Conservation (phyloP, 306 rosid species). For the Pterocarpus macrocarpus region DNA sequence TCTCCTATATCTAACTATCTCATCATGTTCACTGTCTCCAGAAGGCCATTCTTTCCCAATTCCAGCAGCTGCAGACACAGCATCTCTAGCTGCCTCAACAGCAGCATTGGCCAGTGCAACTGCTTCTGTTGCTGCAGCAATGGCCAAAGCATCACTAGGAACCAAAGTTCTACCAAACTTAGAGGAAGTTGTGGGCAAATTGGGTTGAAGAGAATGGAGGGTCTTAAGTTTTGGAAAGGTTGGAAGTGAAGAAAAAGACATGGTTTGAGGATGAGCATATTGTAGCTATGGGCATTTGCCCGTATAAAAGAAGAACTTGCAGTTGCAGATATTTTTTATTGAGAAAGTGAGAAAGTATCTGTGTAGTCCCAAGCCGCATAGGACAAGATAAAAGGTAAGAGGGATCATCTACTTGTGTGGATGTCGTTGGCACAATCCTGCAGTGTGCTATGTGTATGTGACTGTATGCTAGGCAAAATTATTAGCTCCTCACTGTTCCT, state of each 20-base stretch:
- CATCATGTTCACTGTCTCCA: slow-evolving; percentile 44
- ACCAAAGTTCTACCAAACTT: slow-evolving; percentile 54
- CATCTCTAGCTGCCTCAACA: slow-evolving; percentile 56
- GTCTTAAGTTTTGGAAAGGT: slow-evolving; percentile 53
- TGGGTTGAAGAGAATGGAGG: slow-evolving; percentile 55
- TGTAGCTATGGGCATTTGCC: slow-evolving; percentile 57
- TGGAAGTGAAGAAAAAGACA: slow-evolving; percentile 63
- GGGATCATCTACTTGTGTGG: slow-evolving; percentile 49
- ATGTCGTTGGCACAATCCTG: slow-evolving; percentile 3
- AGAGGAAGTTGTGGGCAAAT: slow-evolving; percentile 45
- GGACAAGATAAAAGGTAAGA: slow-evolving; percentile 40
- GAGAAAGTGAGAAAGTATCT: slow-evolving; percentile 30
- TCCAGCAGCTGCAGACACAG: slow-evolving; percentile 47
- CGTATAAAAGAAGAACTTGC: slow-evolving; percentile 7
- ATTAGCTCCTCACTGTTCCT: too few species aligned
- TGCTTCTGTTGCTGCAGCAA: slow-evolving; percentile 60
- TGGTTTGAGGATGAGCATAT: slow-evolving; percentile 65
- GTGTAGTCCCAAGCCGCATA: background rate
- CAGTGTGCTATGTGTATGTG: background rate
- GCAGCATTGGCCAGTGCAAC: slow-evolving; percentile 52
- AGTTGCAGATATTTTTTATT: slow-evolving; percentile 36
- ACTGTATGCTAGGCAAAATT: background rate
- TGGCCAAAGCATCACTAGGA: slow-evolving; percentile 57
- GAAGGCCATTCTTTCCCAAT: slow-evolving; percentile 47
- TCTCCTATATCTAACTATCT: slow-evolving; percentile 34